Evolutionary conservation across 805 yeast genomes (phyloP), one percentile per base, ranked within the genome.

Genomic region (Zygoascus biomembranicola): DNA sequence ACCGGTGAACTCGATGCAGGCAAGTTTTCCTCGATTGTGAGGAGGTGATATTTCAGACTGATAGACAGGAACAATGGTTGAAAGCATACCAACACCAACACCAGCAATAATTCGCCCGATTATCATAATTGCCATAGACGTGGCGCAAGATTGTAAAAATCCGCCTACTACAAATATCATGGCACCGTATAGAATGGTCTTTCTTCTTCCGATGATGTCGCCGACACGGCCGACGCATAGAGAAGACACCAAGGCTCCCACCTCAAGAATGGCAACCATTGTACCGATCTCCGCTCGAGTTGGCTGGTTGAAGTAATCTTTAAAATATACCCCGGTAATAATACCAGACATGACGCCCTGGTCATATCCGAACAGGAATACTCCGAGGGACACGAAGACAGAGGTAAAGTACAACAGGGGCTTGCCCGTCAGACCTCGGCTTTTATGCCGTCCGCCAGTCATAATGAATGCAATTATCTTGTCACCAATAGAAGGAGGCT

Each of bases 301-400:
- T 1, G 97, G 97, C 47, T 86, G 63, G 59, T 82, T 65, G 69
- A 87, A 90, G 68, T 84, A 87, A 19, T 72, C 72, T 56, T 78
- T 78, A 69, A 90, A 90, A 53, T 84, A 77, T 8, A 75, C 77
- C 49, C 86, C 89, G 39, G 94, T 85, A 51, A 90, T 72, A 47
- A 90, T 81, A 2, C 96, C 95, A 47, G 90, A 82, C 80, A 90
- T 87, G 49, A 89, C 95, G 54, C 97, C 97, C 69, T 90, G 90
- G 65, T 84, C 90, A 66, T 84, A 86, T 2, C 94, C 94, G 61
- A 86, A 86, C 23, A 86, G 72, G 51, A 86, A 82, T 35, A 84
- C 77, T 32, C 77, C 77, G 10, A 73, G 63, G 18, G 75, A 71
- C 41, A 73, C 77, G 56, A 73, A 74, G 31, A 73, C 63, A 26